A percentile compares a stretch with the other conserved stretches of the same genome.
These are phyloP conservation scores for Hyaloscypha hepaticicola DNA, from an alignment of 495 filamentous ascomycete genomes.

Conservation along the genomic window DNA sequence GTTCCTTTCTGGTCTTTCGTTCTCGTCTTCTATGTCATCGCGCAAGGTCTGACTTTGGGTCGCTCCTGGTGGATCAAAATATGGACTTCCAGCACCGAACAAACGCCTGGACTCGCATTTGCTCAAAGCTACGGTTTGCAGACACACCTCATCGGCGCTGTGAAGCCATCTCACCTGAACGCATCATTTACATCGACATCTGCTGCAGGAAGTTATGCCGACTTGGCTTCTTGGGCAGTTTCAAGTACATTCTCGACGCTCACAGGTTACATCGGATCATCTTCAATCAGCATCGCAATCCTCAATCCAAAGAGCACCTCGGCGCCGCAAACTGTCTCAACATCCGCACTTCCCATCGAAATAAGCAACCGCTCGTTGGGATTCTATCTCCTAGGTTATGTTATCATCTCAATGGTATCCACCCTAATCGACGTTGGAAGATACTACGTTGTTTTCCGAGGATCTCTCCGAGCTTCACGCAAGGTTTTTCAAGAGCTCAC, in stretches of 20 bases:
- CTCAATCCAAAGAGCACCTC: not conserved
- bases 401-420: slow-evolving; percentile 53
- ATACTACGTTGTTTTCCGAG: slow-evolving; percentile 19
- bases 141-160: not conserved
- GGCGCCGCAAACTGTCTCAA: not conserved
- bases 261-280: not conserved
- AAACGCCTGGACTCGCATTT: slow-evolving; percentile 22
- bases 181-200: not conserved
- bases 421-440: slow-evolving; percentile 12
- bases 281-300: not conserved
- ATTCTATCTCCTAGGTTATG: slow-evolving; percentile 68
- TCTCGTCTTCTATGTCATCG: slow-evolving; percentile 16
- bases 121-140: slow-evolving; percentile 18
- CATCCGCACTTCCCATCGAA: slow-evolving; percentile 8
- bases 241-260: not conserved
- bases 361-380: slow-evolving; percentile 34
- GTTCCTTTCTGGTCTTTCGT: slow-evolving; percentile 23
- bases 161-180: not conserved
- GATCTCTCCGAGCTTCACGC: slow-evolving; percentile 48
- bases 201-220: not conserved
- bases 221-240: not conserved
- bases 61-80: slow-evolving; percentile 29
- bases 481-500: slow-evolving; percentile 53
- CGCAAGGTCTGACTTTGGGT: slow-evolving; percentile 18
- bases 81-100: slow-evolving; percentile 35